These are phyloP conservation scores for Rhizomucor pusillus DNA, from an alignment of 371 early-diverging fungal genomes.

Conservation along the genomic window DNA sequence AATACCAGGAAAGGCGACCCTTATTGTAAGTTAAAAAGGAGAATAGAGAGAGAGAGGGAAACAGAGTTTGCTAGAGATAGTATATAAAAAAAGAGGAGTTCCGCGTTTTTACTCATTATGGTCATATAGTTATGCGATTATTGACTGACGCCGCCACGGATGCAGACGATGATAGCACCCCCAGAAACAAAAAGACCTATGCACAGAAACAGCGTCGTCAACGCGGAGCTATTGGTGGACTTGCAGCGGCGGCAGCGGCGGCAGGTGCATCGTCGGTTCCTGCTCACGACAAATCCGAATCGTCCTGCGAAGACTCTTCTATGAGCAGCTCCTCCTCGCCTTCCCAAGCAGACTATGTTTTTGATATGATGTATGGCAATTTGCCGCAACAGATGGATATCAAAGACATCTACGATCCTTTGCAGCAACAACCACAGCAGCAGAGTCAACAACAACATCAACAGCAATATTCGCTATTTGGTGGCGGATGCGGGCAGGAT, in stretches of 20 bases:
- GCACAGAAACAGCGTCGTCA: slow-evolving; percentile 9
- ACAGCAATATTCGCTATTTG: slow-evolving; percentile 12
- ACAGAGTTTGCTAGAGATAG: no score
- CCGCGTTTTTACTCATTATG: slow-evolving; percentile 1
- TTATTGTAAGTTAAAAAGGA: slow-evolving; percentile 42
- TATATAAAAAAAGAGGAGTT: no score
- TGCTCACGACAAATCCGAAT: slow-evolving; percentile 19
- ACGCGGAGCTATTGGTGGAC: slow-evolving; percentile 4
- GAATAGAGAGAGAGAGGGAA: not conserved
- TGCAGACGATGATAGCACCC: slow-evolving; percentile 22
- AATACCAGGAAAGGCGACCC: slow-evolving; percentile 67
- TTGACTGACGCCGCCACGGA: slow-evolving; percentile 48
- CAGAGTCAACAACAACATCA: no score
- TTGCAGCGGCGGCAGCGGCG: not conserved
- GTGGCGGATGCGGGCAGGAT: not conserved
- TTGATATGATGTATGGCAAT: slow-evolving; percentile 44
- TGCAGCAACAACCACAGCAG: no score
- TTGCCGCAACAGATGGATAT: slow-evolving; percentile 4
- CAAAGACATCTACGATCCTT: slow-evolving; percentile 5
- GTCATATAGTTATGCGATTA: slow-evolving; percentile 49
- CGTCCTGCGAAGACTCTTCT: slow-evolving; percentile 50
- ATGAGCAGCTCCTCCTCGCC: slow-evolving; percentile 38
- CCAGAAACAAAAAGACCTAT: slow-evolving; percentile 7
- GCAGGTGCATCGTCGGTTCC: not conserved
- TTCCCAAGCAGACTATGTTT: slow-evolving; percentile 44